Evolutionary conservation across 164 flowering plant species (phyloP), one percentile per base, ranked within the genome.

Genomic region (Litsea cubeba): DNA sequence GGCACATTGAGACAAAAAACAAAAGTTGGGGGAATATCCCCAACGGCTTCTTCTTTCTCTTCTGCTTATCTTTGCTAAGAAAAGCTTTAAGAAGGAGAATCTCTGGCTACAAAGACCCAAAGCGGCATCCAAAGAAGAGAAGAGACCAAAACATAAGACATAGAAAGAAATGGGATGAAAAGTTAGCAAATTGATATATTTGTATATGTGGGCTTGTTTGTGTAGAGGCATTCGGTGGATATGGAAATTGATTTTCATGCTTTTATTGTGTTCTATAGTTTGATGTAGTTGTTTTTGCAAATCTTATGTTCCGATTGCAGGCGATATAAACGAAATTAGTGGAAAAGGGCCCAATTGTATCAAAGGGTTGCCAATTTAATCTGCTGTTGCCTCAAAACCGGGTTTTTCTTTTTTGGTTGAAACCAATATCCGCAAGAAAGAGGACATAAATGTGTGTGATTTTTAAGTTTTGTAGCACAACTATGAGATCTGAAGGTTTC

Each of bases 21-120:
- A 58, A 71, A 71, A 71, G 73, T 54, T 63, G 73, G 25, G 73
- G 73, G 73, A 71, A 71, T 71, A 28, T 71, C 65, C 50, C 64
- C 65, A 71, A 28, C 73, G 73, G 73, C 73, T 71, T 26, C 20
- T 30, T 58, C 54, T 28, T 70, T 23, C 12, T 70, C 24, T 23
- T 24, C 50, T 24, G 18, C 30, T 68, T 68, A 14, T 68, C 54
- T 7, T 11, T 35, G n/a, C 69, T 26, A 18, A 35, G 18, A 24
- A 35, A 68, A 5, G 12, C 54, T 25, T 68, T 35, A 68, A 14
- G 7, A 71, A 54, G 20, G 18, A 71, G 64, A 71, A 54, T 54
- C 65, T 58, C n/a, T 58, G 28, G 40, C 46, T 3, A 25, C 26
- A 50, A 50, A 70, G 32, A n/a, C 24, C 5, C 20, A 54, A 70